These are phyloP conservation scores for Lepraria neglecta DNA, from an alignment of 495 filamentous ascomycete genomes.

Conservation along the genomic window DNA sequence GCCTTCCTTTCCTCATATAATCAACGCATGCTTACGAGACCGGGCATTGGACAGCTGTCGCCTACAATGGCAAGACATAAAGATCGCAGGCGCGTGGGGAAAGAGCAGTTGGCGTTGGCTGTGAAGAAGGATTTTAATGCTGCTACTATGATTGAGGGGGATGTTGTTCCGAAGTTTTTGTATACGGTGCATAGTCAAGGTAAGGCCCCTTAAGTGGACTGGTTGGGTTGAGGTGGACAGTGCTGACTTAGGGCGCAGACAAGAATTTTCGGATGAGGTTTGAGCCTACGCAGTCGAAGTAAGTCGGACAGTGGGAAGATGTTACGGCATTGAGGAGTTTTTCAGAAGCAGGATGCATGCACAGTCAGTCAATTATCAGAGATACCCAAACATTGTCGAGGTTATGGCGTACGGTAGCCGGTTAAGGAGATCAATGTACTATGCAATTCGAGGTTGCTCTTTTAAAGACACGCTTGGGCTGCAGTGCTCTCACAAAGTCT, in stretches of 20 bases:
- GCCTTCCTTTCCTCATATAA: constrained; percentile 58
- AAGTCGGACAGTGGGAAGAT: background rate
- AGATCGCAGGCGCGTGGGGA: constrained; percentile 53
- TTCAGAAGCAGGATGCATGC: background rate
- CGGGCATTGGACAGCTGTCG: constrained; percentile 57
- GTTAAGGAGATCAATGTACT: constrained; percentile 7
- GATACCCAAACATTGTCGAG: background rate
- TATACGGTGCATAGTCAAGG: constrained; percentile 63
- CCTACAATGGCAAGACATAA: constrained; percentile 64
- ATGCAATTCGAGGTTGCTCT: background rate
- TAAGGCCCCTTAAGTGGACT: constrained; percentile 28
- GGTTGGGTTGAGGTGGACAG: background rate
- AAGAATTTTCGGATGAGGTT: constrained; percentile 45
- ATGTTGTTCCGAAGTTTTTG: constrained; percentile 68
- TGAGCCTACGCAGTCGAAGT: constrained; percentile 31
- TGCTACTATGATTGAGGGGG: constrained; percentile 64
- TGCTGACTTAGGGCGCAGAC: constrained; percentile 29
- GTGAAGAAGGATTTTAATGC: constrained; percentile 79
- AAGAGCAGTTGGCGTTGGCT: constrained; percentile 60
- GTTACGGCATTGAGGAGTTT: background rate
- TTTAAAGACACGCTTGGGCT: too few species aligned
- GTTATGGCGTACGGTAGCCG: background rate
- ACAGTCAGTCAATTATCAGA: background rate
- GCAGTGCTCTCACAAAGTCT: background rate
- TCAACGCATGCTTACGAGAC: constrained; percentile 55